Percentiles rank a stretch among this genome's conserved stretches.
These are phyloP conservation scores for Primulina tabacum DNA, from an alignment of 257 asterid species.

Conservation along the genomic window DNA sequence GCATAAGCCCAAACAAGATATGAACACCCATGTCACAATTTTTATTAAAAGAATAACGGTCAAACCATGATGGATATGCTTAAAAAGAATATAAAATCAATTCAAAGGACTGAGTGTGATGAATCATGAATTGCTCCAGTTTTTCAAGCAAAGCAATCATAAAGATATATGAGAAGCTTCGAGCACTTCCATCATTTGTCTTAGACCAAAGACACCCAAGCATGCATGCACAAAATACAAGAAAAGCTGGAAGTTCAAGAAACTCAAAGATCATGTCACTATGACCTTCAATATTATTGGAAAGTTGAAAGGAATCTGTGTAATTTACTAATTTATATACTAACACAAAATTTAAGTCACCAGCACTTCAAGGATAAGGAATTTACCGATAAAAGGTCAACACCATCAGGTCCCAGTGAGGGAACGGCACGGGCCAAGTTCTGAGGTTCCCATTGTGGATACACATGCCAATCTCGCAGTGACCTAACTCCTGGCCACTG, in stretches of 20 bases:
- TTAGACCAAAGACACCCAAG: too few relatives aligned
- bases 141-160: too few relatives aligned
- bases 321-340: neutral
- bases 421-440: conserved; percentile 78
- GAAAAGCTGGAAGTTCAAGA: too few relatives aligned
- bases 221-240: neutral
- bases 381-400: conserved; percentile 73
- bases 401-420: conserved; percentile 72
- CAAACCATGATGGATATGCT: too few relatives aligned
- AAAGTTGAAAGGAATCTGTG: neutral
- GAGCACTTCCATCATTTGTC: too few relatives aligned
- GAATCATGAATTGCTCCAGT: too few relatives aligned
- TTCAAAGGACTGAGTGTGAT: too few relatives aligned
- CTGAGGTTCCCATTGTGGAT: conserved; percentile 92
- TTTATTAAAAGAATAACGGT: too few relatives aligned
- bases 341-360: conserved; percentile 2
- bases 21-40: neutral
- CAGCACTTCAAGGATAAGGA: conserved; percentile 16
- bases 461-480: conserved; percentile 89
- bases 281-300: neutral
- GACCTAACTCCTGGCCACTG: conserved; percentile 88
- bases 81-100: too few relatives aligned
- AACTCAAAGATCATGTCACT: too few relatives aligned
- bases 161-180: too few relatives aligned
- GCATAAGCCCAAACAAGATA: conserved; percentile 34